Evolutionary conservation across 176 grass and related monocot species (phyloP), one percentile per base, ranked within the genome.

Genomic region (Ensete glaucum): DNA sequence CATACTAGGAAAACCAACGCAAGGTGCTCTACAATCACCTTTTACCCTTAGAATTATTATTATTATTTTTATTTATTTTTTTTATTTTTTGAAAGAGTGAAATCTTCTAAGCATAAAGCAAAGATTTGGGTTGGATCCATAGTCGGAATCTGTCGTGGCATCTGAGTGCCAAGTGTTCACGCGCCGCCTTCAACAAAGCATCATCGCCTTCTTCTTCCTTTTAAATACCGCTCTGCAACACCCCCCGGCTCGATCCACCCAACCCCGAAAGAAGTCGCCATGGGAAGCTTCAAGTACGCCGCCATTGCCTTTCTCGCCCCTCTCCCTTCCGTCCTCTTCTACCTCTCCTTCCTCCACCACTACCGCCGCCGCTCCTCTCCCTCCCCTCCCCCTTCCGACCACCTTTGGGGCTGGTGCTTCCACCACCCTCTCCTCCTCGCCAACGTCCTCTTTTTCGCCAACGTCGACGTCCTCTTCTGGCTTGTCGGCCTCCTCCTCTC

Each of bases 381-480:
- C 29, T 3, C 10, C 69, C 17, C 64, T 56, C 43, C 67, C 9
- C 67, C 67, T 48, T 70, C 19, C 17, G 16, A 25, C 34, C 43
- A 25, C 78, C 75, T 78, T 80, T 76, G 81, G 81, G 86, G 81
- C 0, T 97, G 90, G 85, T 97, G 93, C 85, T 77, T 77, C 69
- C 70, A 74, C 2, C 81, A 97, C 71, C 90, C 93, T 52, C 81
- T 97, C 67, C 82, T 97, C 90, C 74, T 97, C 49, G 90, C 88
- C 67, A 98, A 98, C 83, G 0, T 79, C 75, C 82, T 93, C 68
- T 98, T 98, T 86, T 86, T 98, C 88, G 19, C 86, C 80, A 93
- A 98, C 67, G 90, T 98, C 68, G 79, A 98, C 85, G 12, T 98
- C 76, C 82, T 98, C 82, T 91, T 98, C 90, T 98, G 94, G 94